phyloP scores from a whole-genome alignment of 306 rosid genomes.

The Citrullus colocynthis region DNA sequence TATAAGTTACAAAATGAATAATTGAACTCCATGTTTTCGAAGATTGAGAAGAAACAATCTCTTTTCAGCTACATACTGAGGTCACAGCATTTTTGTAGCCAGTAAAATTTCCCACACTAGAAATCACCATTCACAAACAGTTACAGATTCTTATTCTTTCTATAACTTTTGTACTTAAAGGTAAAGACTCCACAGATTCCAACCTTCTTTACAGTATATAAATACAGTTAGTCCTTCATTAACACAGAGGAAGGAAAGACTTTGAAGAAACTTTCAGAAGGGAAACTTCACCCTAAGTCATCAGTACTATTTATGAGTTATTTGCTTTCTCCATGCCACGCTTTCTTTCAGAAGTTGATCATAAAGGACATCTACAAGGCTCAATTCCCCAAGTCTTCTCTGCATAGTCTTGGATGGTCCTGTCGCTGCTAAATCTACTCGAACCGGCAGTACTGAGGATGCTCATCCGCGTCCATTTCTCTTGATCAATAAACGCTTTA shows the following conservation, averaged over 20 bases:
- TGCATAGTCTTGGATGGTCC: conserved; percentile 54
- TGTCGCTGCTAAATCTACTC: conserved; percentile 63
- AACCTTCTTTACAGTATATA: not conserved
- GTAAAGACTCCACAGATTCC: not conserved
- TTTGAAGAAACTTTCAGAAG: not conserved
- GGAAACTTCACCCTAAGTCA: not conserved
- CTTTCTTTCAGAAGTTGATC: conserved; percentile 1
- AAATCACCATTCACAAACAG: not conserved
- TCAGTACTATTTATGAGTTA: not conserved
- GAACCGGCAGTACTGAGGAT: conserved; percentile 58
- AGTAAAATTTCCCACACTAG: not conserved
- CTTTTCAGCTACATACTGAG: not conserved
- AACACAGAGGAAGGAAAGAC: not conserved
- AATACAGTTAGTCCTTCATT: not conserved
- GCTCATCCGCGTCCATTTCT: conserved; percentile 60
- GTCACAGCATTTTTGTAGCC: not conserved
- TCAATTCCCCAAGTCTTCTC: conserved; percentile 55
- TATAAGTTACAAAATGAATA: no score
- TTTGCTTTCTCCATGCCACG: not conserved
- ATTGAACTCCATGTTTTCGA: not conserved
- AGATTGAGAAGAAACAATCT: not conserved
- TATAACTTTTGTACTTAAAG: not conserved
- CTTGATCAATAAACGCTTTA: conserved; percentile 42
- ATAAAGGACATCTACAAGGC: conserved; percentile 54
- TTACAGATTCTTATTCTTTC: not conserved